phyloP scores from a whole-genome alignment of 176 grass and related monocot species.

The Poa pratensis region DNA sequence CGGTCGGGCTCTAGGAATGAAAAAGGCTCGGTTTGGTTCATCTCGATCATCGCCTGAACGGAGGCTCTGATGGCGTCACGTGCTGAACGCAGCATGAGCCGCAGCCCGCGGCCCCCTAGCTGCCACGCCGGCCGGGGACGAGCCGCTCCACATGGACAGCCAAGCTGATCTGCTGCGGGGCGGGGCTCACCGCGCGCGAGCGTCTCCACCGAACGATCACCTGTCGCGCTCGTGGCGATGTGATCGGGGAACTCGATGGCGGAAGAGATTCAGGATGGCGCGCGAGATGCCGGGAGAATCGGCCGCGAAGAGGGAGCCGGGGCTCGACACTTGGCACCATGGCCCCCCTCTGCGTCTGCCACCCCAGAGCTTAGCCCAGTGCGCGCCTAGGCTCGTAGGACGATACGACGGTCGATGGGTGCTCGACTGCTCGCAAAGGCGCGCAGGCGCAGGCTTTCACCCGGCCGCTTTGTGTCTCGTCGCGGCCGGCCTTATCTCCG shows the following conservation, averaged over 20 bases:
- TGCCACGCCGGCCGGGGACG: background rate
- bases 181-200: background rate
- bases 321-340: slow-evolving; percentile 33
- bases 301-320: background rate
- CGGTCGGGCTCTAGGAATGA: slow-evolving; percentile 3
- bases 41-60: background rate
- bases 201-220: background rate
- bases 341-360: background rate
- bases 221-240: background rate
- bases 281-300: slow-evolving; percentile 1
- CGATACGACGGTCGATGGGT: background rate
- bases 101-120: background rate
- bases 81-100: background rate
- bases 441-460: slow-evolving; percentile 13
- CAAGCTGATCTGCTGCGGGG: background rate
- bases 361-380: background rate
- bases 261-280: slow-evolving; percentile 1
- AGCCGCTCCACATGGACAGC: background rate
- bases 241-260: background rate
- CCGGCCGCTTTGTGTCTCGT: slow-evolving; percentile 42
- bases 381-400: background rate
- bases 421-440: background rate
- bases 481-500: background rate
- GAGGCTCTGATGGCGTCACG: slow-evolving; percentile 35
- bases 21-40: slow-evolving; percentile 18